Evolutionary conservation across 352 stramenopile genomes (phyloP).

Genomic region (Phytopythium aichiense): DNA sequence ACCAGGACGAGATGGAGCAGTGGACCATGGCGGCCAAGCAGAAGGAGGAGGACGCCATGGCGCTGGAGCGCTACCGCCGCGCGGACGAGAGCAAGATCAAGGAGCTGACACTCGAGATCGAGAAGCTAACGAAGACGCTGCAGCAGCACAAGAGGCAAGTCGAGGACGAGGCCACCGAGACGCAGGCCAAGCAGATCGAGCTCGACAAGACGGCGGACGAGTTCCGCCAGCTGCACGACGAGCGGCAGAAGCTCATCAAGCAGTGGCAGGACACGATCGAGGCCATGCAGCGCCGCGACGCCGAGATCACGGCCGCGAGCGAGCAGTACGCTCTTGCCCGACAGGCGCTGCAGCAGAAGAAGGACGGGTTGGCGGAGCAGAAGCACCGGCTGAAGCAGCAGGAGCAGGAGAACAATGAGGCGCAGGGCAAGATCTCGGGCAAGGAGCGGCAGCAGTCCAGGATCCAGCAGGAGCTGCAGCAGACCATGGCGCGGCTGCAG

Average conservation of each 20-base stretch:
- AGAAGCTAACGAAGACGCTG: conserved; percentile 89
- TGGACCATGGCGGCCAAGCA: conserved; percentile 94
- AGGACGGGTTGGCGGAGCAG: conserved; percentile 72
- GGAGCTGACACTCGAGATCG: conserved; percentile 91
- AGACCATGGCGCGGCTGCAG: conserved; percentile 50
- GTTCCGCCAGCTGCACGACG: conserved; percentile 91
- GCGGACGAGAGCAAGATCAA: conserved; percentile 95
- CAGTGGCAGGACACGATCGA: conserved; percentile 95
- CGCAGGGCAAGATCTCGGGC: conserved; percentile 60
- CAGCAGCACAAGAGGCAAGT: conserved; percentile 72
- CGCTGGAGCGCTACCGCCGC: conserved; percentile 91
- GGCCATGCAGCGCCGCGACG: conserved; percentile 90
- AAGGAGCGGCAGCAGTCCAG: conserved; percentile 71
- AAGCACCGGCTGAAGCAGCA: conserved; percentile 80
- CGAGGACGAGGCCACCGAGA: conserved; percentile 89
- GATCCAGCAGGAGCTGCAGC: conserved; percentile 64
- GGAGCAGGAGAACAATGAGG: conserved; percentile 83
- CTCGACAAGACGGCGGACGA: conserved; percentile 94
- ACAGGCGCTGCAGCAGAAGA: conserved; percentile 47
- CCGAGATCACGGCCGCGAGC: conserved; percentile 90
- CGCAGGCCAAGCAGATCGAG: conserved; percentile 94
- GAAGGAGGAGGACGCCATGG: conserved; percentile 94
- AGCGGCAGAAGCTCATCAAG: conserved; percentile 92
- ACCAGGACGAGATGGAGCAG: conserved; percentile 97
- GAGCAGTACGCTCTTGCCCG: conserved; percentile 82